These are phyloP conservation scores for Coleophoma cylindrospora DNA, from an alignment of 2,329 filamentous ascomycete species.

Conservation along the genomic window DNA sequence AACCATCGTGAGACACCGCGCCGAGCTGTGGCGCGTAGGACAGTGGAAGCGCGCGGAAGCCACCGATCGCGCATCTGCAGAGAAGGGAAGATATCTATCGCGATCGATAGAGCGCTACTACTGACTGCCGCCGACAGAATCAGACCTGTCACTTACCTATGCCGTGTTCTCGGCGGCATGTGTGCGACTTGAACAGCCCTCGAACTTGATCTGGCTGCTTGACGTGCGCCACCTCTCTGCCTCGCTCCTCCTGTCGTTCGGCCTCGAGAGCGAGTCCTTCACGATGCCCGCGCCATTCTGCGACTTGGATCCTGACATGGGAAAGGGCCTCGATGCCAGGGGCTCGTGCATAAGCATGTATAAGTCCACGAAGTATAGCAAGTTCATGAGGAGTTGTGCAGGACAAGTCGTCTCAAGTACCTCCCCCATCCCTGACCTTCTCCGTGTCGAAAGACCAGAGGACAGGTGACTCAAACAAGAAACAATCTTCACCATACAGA, in stretches of 20 bases:
- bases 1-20: neutral
- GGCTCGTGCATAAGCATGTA: neutral
- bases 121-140: neutral
- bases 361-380: neutral
- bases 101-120: neutral
- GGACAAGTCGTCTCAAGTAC: neutral
- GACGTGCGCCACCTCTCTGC: neutral
- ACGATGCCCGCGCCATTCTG: neutral
- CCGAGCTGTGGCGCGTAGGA: neutral
- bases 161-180: neutral
- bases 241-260: neutral
- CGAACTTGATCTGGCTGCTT: neutral
- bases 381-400: neutral
- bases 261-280: neutral
- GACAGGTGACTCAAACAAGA: neutral
- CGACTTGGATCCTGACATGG: neutral
- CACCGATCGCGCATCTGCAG: neutral
- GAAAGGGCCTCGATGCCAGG: neutral
- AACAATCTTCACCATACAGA: neutral
- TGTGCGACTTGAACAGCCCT: neutral
- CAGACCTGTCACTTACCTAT: neutral
- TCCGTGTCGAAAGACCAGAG: neutral
- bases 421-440: neutral
- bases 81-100: neutral
- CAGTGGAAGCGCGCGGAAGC: neutral